phyloP scores from a whole-genome alignment of 2,329 filamentous ascomycete genomes.

The Aspergillus pseudoviridinutans region DNA sequence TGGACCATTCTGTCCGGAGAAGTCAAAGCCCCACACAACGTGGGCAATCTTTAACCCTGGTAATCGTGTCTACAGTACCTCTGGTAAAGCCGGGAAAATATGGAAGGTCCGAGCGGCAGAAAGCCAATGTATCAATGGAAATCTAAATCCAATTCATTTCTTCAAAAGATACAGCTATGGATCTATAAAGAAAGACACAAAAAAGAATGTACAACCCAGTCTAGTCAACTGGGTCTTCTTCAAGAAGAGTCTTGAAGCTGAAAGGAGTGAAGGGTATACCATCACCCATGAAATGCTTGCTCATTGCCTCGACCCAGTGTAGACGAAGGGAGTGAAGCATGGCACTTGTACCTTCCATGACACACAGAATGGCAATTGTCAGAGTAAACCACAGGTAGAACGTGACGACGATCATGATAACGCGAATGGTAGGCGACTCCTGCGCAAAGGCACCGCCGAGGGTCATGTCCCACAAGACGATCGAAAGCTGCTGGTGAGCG shows the following conservation, averaged over 20 bases:
- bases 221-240: constrained; percentile 64
- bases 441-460: constrained; percentile 69
- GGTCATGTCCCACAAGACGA: constrained; percentile 96
- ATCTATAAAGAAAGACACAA: constrained; percentile 9
- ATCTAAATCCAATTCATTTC: constrained; percentile 4
- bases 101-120: neutral
- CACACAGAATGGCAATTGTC: constrained; percentile 73
- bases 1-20: neutral
- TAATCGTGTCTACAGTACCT: neutral
- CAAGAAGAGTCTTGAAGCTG: constrained; percentile 77
- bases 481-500: constrained; percentile 94
- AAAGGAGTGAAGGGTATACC: constrained; percentile 86
- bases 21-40: neutral
- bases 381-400: constrained; percentile 92
- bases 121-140: neutral
- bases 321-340: constrained; percentile 91
- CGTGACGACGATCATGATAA: constrained; percentile 73
- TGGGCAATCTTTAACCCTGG: neutral
- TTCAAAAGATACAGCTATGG: constrained; percentile 5
- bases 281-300: constrained; percentile 91
- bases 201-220: constrained; percentile 9
- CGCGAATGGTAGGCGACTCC: constrained; percentile 60
- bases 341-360: constrained; percentile 94
- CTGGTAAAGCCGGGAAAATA: neutral
- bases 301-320: constrained; percentile 97